Base-by-base conservation (phyloP, 345 rosid genomes). In the Eucalyptus regnans region DNA sequence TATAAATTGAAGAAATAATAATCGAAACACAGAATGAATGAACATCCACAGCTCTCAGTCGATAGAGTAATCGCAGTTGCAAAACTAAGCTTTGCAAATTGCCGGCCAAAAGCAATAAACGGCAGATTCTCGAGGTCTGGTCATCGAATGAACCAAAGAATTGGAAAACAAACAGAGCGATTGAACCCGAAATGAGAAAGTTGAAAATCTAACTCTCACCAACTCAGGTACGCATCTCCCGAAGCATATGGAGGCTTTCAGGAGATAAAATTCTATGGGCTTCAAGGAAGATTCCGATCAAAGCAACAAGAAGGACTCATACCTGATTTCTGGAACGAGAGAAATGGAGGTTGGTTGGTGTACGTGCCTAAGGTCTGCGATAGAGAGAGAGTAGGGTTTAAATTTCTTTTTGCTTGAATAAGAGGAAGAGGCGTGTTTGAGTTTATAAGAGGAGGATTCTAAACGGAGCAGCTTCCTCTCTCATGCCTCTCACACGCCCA, bases 71-170 rank as follows among this genome's bases (percentile, higher is more conserved):
- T 17, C 14, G 3, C 1, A 71, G 8, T 8, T 68, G 80, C 43
- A 68, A 68, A 68, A 68, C 23, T 20, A 18, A 68, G 41, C 41
- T 23, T 33, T 41, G 44, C 6, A 16, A 71, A 71, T 37, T 5
- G 13, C 81, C 44, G 0, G 9, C 46, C 25, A 71, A 37, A 33
- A 33, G 81, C 81, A 37, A 11, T 8, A 33, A 71, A 37, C 4
- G 2, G 18, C 25, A 1, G 0, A 6, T 17, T 71, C 81, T 3
- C 7, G 4, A 33, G 46, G 46, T 18, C 4, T 5, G 5, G 4
- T 37, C 81, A 33, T 2, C 14, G 4, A 33, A 71, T 71, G 46
- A 71, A 71, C 13, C 81, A 71, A 37, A 71, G 81, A 71, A 11
- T 25, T 71, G 81, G 13, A 18, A 71, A 18, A 18, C 14, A 5